phyloP scores from a whole-genome alignment of 805 yeast genomes.

The Hanseniaspora guilliermondii region DNA sequence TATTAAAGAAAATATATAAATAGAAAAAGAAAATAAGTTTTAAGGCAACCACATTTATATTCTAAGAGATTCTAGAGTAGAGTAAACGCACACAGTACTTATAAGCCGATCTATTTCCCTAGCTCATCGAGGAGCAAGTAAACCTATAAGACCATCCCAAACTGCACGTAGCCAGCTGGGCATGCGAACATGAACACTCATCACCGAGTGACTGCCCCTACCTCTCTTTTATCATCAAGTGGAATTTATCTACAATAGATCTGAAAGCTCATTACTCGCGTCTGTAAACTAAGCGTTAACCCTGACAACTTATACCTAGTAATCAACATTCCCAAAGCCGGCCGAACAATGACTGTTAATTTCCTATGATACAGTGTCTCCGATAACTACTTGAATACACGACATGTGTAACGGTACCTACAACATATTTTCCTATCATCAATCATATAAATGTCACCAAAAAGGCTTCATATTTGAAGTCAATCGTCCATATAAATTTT shows the following conservation, averaged over 20 bases:
- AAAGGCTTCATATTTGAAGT: background rate
- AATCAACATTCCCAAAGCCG: conserved; percentile 1
- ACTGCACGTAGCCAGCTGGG: background rate
- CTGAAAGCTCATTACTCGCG: background rate
- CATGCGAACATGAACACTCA: background rate
- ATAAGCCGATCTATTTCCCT: background rate
- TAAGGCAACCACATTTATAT: background rate
- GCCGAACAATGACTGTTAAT: background rate
- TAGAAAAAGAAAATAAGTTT: background rate
- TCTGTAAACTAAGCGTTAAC: background rate
- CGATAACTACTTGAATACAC: background rate
- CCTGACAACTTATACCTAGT: background rate
- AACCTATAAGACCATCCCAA: background rate
- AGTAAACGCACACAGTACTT: background rate
- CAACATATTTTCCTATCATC: background rate
- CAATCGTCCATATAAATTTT: background rate
- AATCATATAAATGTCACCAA: background rate
- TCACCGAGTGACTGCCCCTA: background rate
- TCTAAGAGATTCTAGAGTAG: background rate
- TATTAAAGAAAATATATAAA: background rate
- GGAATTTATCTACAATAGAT: background rate
- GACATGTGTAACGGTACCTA: background rate
- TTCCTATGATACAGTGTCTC: background rate
- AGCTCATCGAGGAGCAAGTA: background rate
- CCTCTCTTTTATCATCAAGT: background rate